These are phyloP conservation scores for Meyerozyma elateridarum DNA, from an alignment of 1,139 yeast genomes.

Conservation along the genomic window DNA sequence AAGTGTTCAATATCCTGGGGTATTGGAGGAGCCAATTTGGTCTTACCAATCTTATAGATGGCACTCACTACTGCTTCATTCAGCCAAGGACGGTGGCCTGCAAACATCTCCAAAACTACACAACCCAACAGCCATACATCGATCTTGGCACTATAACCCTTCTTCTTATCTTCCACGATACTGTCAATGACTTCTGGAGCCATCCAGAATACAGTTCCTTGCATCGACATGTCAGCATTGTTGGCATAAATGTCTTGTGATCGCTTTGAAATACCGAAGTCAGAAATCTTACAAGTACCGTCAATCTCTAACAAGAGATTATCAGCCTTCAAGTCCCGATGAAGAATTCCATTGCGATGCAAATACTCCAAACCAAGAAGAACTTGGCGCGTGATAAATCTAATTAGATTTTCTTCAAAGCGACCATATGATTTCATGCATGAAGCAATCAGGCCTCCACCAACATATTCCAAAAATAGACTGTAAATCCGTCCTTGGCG, in stretches of 20 bases:
- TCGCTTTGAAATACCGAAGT: conserved; percentile 91
- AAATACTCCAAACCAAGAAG: conserved; percentile 79
- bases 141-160: conserved; percentile 94
- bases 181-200: conserved; percentile 97
- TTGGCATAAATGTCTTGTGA: conserved; percentile 85
- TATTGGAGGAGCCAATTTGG: conserved; percentile 85
- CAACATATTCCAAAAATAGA: conserved; percentile 88
- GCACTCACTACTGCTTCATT: conserved; percentile 77
- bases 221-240: conserved; percentile 88
- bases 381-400: conserved; percentile 74
- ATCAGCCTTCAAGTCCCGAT: conserved; percentile 95
- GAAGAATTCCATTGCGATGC: conserved; percentile 83
- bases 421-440: conserved; percentile 79
- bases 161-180: conserved; percentile 68
- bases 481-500: conserved; percentile 71
- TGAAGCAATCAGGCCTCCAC: conserved; percentile 95
- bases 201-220: conserved; percentile 99
- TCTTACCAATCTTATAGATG: conserved; percentile 69
- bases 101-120: conserved; percentile 92
- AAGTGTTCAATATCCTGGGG: conserved; percentile 74
- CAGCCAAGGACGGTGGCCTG: conserved; percentile 82
- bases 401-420: conserved; percentile 74
- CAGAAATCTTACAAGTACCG: conserved; percentile 94
- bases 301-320: conserved; percentile 83
- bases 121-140: conserved; percentile 94